Evolutionary conservation across 768 basidiomycete genomes (phyloP), one percentile per base, ranked within the genome.

Genomic region (Mycena galopus): DNA sequence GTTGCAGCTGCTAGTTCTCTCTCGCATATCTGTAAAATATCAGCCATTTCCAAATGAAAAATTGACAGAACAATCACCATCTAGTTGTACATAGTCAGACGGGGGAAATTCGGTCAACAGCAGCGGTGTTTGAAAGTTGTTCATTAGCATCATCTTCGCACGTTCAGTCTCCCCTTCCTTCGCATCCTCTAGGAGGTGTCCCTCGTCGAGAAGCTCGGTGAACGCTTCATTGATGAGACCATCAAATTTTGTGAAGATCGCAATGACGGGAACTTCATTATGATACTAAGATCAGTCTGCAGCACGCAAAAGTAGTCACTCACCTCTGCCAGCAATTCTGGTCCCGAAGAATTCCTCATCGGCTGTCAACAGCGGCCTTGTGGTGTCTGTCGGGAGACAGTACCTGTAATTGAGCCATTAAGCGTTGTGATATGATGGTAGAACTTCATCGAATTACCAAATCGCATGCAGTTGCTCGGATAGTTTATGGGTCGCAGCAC

Each of bases 161-260:
- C 35, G 35, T 37, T 14, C 8, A 37, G 35, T 7, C 6, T 14
- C 8, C 35, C 14, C 35, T 37, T 37, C 14, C 35, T 14, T 6
- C 14, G 8, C n/a, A n/a, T 37, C 35, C 35, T 37, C 35, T 32
- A 16, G 19, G 64, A 72, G 53, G 71, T 25, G 25, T 67, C 75
- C 17, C 77, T 62, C 23, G 55, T 53, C 8, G 35, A n/a, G n/a
- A n/a, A 42, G 39, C 39, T 42, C 39, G 16, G 11, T 42, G 39
- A 11, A 42, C 17, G 17, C 39, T 16, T 42, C 16, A 4, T 42
- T 11, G 39, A 42, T 17, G 39, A 42, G 39, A 16, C 39, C 39
- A 42, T 42, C 39, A 42, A 42, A 42, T 42, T 42, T 42, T 42
- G 39, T 42, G 39, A 42, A 42, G 39, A 42, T 42, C 4, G 35